A percentile compares a stretch with the other conserved stretches of the same genome.
Conservation (phyloP, 2,329 filamentous ascomycete genomes). For the Diaporthe eres region DNA sequence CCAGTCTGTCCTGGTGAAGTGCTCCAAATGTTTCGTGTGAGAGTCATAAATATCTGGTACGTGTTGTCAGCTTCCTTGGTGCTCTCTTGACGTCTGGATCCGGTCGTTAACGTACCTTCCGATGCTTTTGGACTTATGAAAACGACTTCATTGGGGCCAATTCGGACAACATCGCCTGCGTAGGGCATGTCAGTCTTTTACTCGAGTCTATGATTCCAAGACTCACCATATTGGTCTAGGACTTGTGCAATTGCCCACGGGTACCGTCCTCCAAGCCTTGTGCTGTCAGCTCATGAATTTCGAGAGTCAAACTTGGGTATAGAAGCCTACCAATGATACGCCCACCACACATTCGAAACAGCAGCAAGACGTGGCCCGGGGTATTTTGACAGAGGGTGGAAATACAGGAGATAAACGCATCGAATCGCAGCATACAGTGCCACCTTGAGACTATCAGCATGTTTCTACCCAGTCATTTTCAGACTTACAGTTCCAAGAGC, state of each 20-base stretch:
- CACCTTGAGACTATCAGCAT: background rate
- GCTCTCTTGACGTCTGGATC: background rate
- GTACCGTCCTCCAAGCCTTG: conserved; percentile 12
- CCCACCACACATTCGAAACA: conserved; percentile 24
- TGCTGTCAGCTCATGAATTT: background rate
- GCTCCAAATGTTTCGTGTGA: background rate
- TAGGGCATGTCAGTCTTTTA: background rate
- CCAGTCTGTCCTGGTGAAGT: conserved; percentile 30
- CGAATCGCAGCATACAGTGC: background rate
- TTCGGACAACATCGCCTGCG: conserved; percentile 17
- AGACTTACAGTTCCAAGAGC: background rate
- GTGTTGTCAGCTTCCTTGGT: background rate
- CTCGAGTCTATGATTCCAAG: too few relatives aligned
- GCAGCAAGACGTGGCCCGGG: conserved; percentile 17
- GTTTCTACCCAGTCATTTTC: background rate
- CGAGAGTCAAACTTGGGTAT: too few relatives aligned
- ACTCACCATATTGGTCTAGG: conserved; percentile 12
- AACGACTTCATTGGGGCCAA: conserved; percentile 31
- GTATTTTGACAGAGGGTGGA: conserved; percentile 25
- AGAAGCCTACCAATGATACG: conserved; percentile 20
- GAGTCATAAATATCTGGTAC: conserved; percentile 7
- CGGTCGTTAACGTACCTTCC: background rate
- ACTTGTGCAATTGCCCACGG: conserved; percentile 23
- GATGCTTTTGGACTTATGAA: conserved; percentile 23
- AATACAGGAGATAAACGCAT: conserved; percentile 14